Conservation (phyloP, 1,284 basidiomycete species). For the Porodaedalea pini region DNA sequence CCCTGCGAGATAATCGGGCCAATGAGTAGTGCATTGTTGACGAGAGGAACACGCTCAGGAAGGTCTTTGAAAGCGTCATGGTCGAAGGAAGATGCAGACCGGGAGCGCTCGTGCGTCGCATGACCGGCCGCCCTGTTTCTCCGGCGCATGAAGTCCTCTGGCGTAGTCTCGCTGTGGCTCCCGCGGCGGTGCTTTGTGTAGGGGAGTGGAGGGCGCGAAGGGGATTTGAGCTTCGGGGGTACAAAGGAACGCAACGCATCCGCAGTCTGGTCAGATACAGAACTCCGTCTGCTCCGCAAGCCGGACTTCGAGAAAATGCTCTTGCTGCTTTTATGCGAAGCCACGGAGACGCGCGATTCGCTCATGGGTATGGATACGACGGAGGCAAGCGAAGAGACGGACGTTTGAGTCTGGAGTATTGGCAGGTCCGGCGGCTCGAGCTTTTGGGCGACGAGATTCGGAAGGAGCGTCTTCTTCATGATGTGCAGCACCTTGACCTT, state of each 20-base stretch:
- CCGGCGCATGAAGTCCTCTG: constrained; percentile 6
- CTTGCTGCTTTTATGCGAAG: not conserved
- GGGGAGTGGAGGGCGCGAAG: not conserved
- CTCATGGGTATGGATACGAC: not conserved
- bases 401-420: not conserved
- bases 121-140: not conserved
- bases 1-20: constrained; percentile 15
- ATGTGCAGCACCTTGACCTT: constrained; percentile 65
- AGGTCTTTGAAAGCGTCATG: too few species aligned
- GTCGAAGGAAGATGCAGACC: not conserved
- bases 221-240: not conserved
- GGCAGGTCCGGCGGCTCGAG: constrained; percentile 40
- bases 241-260: not conserved
- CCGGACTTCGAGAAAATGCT: constrained; percentile 1
- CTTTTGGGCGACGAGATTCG: constrained; percentile 55
- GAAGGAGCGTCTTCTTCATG: constrained; percentile 60
- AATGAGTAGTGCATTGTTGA: not conserved
- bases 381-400: not conserved
- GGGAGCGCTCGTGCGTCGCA: constrained; percentile 4
- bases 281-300: not conserved
- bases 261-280: not conserved
- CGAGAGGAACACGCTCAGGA: too few species aligned
- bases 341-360: not conserved
- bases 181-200: constrained; percentile 12
- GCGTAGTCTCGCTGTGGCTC: constrained; percentile 14